Evolutionary conservation across 1,284 basidiomycete species (phyloP), one percentile per base, ranked within the genome.

Genomic region (Sparassis latifolia): DNA sequence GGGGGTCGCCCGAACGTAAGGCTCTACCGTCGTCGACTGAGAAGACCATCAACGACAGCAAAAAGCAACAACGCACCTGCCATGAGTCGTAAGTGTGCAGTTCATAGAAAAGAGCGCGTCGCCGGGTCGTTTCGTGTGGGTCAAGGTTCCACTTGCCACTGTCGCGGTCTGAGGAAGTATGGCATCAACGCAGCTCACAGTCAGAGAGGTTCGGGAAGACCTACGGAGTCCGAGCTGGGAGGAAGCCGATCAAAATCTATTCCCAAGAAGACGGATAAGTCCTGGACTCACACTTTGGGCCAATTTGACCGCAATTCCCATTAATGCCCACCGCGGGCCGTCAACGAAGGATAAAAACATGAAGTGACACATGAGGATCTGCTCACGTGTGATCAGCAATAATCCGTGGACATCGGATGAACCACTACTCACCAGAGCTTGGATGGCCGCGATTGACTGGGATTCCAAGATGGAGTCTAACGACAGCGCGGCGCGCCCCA

Each of bases 1-100:
- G 81, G 84, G 9, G 80, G 84, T 28, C 82, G 74, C 47, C 82
- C 84, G 66, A 79, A 86, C n/a, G 81, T 86, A 55, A 86, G 67
- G 59, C 80, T 84, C 84, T 84, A 59, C 55, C 46, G 44, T 43
- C 30, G 30, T 48, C 7, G 7, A 30, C 42, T 32, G 42, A 43
- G 32, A n/a, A 31, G 29, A 28, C 40, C 42, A 30, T 33, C 46
- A 42, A 53, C 33, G 52, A 35, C 38, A 61, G 49, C 50, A 50
- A 4, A 4, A 50, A 31, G 42, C 48, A 27, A 35, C 35, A 9
- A 44, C 28, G 42, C 42, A 82, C 83, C 79, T 84, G 81, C 81
- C 80, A 84, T 2, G 79, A 80, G 60, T 86, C 83, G 56, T 84
- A 84, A 5, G 78, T 80, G 56, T 79, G 72, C 41, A 84, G 67